Evolutionary conservation across 1,139 yeast species (phyloP).

Genomic region (Magnusiomyces magnusii): DNA sequence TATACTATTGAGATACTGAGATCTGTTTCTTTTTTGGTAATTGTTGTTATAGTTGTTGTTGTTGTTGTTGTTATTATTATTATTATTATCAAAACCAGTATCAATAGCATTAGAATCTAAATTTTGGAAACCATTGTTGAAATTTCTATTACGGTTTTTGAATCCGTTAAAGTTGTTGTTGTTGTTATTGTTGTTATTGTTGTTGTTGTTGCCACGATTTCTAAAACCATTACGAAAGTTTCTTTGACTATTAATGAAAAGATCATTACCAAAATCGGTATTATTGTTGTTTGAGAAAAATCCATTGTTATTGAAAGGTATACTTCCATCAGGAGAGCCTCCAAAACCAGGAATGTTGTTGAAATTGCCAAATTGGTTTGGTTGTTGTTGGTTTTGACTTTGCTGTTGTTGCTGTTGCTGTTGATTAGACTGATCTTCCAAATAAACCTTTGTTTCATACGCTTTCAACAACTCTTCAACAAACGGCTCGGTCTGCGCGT

Average conservation of each 20-base stretch:
- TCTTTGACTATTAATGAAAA: slow-evolving; percentile 9
- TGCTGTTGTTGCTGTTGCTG: slow-evolving; percentile 5
- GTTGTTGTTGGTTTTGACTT: slow-evolving; percentile 16
- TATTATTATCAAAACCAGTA: background rate
- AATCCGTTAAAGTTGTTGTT: background rate
- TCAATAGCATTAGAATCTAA: background rate
- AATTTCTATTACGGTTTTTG: background rate
- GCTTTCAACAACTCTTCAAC: slow-evolving; percentile 22
- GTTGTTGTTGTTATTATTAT: background rate
- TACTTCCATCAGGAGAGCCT: background rate
- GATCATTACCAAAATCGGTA: slow-evolving; percentile 8
- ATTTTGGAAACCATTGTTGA: background rate
- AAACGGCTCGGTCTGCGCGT: slow-evolving; percentile 24
- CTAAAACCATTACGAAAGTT: slow-evolving; percentile 10
- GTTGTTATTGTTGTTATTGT: slow-evolving; percentile 3
- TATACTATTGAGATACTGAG: slow-evolving; percentile 12
- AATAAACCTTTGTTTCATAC: slow-evolving; percentile 16
- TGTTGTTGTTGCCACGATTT: slow-evolving; percentile 8
- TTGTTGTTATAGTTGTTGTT: background rate
- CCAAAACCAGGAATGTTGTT: background rate
- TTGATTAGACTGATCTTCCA: background rate
- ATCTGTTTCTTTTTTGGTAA: slow-evolving; percentile 5
- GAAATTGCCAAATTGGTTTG: slow-evolving; percentile 2
- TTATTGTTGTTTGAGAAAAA: slow-evolving; percentile 5
- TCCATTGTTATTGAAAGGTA: background rate